These are phyloP conservation scores for Excoecaria agallocha DNA, from an alignment of 345 rosid genomes.

Conservation along the genomic window DNA sequence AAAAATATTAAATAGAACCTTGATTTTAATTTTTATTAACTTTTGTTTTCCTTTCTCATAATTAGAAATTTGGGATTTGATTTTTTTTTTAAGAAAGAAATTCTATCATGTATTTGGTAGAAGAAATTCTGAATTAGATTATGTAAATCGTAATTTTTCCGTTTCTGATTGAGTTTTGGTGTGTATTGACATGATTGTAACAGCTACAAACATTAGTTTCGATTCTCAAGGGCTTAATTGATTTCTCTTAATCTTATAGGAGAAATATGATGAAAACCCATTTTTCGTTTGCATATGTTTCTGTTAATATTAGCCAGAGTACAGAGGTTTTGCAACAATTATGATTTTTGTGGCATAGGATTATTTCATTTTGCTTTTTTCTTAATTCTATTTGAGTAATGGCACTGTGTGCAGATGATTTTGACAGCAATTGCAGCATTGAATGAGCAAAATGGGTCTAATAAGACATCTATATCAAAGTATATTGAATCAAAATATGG, in stretches of 20 bases:
- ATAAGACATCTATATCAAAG: constrained; percentile 60
- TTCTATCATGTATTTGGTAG: not conserved
- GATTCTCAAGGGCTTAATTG: not conserved
- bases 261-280: not conserved
- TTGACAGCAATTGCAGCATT: constrained; percentile 46
- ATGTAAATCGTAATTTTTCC: not conserved
- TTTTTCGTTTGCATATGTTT: not conserved
- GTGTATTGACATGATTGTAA: not conserved
- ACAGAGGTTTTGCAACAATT: not conserved
- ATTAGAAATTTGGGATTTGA: not conserved
- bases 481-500: constrained; percentile 60
- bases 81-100: not conserved
- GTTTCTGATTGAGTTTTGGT: not conserved
- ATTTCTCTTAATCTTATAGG: not conserved
- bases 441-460: constrained; percentile 54
- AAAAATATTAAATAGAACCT: not conserved
- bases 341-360: not conserved
- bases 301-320: not conserved
- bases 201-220: not conserved
- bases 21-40: not conserved
- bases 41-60: not conserved
- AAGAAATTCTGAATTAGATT: not conserved
- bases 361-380: not conserved
- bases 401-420: constrained; percentile 45
- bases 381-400: not conserved